A percentile compares a stretch with the other conserved stretches of the same genome.
Conservation (phyloP, 352 stramenopile genomes). For the Blastocystis sp. region DNA sequence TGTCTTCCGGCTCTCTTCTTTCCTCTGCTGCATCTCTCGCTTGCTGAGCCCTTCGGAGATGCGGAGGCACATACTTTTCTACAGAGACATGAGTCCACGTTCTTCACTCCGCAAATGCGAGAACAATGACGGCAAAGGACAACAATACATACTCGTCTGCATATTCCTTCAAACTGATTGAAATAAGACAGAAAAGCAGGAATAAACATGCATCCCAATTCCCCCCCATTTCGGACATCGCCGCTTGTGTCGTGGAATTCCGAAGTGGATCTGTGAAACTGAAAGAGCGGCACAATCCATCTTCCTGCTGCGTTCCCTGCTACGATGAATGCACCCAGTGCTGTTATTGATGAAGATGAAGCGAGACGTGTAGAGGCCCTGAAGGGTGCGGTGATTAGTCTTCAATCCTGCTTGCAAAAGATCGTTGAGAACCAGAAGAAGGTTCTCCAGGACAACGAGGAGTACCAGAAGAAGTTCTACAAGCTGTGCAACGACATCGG, state of each 20-base stretch:
- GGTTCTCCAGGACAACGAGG: conserved; percentile 23
- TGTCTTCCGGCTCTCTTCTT: background rate
- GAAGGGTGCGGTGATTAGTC: conserved; percentile 15
- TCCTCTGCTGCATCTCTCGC: background rate
- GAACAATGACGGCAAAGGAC: background rate
- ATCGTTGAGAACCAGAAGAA: conserved; percentile 64
- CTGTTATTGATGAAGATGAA: conserved; percentile 26
- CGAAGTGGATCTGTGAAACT: background rate
- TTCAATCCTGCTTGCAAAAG: conserved; percentile 48
- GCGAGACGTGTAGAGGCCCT: background rate
- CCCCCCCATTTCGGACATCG: background rate
- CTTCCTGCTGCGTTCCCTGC: too few species aligned
- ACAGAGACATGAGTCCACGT: background rate
- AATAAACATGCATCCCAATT: background rate
- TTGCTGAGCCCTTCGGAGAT: conserved; percentile 52
- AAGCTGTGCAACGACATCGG: conserved; percentile 68
- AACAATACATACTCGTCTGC: background rate
- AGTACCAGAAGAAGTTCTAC: conserved; percentile 68
- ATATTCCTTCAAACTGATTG: background rate
- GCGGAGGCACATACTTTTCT: conserved; percentile 70
- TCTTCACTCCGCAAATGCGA: background rate
- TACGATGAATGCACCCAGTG: background rate
- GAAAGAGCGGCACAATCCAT: background rate
- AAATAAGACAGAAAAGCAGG: background rate
- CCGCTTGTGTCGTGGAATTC: background rate